Evolutionary conservation across 805 yeast genomes (phyloP).

Genomic region (Cyberlindnera mississippiensis): DNA sequence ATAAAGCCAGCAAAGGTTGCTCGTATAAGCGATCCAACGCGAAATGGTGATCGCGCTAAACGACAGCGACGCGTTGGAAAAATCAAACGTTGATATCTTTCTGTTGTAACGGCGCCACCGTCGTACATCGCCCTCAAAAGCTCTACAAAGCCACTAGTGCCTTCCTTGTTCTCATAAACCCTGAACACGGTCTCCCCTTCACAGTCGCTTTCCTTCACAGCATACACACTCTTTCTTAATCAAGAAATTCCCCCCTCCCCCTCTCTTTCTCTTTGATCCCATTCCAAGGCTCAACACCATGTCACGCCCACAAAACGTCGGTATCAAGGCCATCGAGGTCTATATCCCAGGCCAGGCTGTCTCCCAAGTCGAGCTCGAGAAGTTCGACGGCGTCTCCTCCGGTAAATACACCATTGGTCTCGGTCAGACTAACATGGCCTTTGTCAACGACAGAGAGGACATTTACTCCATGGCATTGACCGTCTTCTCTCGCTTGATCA

Average conservation of each 20-base stretch:
- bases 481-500: conserved; percentile 70
- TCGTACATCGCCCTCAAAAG: too few relatives aligned
- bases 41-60: not conserved
- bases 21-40: too few relatives aligned
- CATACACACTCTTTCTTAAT: not conserved
- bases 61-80: conserved; percentile 7
- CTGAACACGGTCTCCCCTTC: not conserved
- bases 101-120: too few relatives aligned
- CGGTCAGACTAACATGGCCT: conserved; percentile 98
- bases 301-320: conserved; percentile 71
- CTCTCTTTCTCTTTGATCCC: not conserved
- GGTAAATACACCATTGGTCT: conserved; percentile 98
- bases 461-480: conserved; percentile 93
- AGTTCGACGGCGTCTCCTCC: conserved; percentile 76
- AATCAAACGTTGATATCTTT: conserved; percentile 1
- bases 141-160: not conserved
- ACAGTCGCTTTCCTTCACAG: not conserved
- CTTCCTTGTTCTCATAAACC: too few relatives aligned
- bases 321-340: conserved; percentile 94
- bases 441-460: conserved; percentile 96
- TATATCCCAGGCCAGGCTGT: conserved; percentile 86
- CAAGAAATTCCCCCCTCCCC: too few relatives aligned
- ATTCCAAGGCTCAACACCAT: conserved; percentile 1
- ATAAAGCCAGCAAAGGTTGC: not conserved
- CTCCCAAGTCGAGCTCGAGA: conserved; percentile 83